Evolutionary conservation across 139 green algal species (phyloP), one percentile per base, ranked within the genome.

Genomic region (Desmodesmus armatus): DNA sequence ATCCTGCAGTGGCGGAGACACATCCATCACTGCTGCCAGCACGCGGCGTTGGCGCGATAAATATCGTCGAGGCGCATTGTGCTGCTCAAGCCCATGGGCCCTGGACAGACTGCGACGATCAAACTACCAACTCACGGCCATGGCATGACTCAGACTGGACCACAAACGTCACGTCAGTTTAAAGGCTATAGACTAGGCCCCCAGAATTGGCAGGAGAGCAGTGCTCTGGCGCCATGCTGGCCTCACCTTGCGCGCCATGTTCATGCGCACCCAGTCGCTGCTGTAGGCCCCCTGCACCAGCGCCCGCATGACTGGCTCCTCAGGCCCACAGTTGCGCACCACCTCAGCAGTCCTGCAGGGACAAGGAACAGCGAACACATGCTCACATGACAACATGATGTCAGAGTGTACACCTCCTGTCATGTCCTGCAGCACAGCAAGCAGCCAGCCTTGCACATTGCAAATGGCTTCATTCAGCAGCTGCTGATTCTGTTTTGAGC

Each of bases 241-340:
- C 69, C 47, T 31, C 40, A 82, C 76, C 55, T 72, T 27, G 39
- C 76, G 35, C 27, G 55, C 76, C 55, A 72, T n/a, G 55, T 82
- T 82, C 37, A 58, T 72, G 25, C 53, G 55, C 37, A 55, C 39
- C 78, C 79, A 85, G 1, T 55, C 63, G 33, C 67, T 55, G 21
- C 27, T 33, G 44, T 70, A 85, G 6, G 33, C 29, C 31, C 79
- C 79, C 79, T 77, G 63, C 65, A 85, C 65, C 29, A 85, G 79
- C 29, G 40, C 63, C n/a, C 63, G 62, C 43, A 85, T 35, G 5
- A 49, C 35, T 15, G 79, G 79, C 41, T 85, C 79, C 23, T 2
- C 41, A 15, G 65, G 79, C n/a, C 79, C 79, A 51, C 44, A 78
- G 65, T 67, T 77, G 67, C 79, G 79, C 41, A 60, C 47, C 37